Evolutionary conservation across 2,329 filamentous ascomycete genomes (phyloP), one percentile per base, ranked within the genome.

Genomic region (Sporothrix brunneoviolacea): DNA sequence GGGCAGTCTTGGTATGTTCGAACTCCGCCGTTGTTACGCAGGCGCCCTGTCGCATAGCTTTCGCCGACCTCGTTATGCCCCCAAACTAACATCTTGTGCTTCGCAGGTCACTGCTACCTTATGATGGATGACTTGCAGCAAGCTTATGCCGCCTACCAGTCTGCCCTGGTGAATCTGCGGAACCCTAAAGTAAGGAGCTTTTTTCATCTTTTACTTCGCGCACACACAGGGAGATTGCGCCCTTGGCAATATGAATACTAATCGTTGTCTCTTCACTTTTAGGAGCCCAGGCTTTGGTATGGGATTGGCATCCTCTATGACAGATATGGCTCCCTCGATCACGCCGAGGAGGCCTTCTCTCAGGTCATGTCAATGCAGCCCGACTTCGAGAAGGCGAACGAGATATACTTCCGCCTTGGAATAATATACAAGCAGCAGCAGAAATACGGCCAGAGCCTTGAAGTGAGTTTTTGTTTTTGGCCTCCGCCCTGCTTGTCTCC

Each of bases 381-480:
- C 4, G 85, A 90, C 60, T 97, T 97, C 60, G 93, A 98, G 64
- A 98, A 98, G 76, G 91, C 91, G 51, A 97, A 97, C 63, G 93
- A 98, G 67, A 97, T 98, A 48, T 98, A 97, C 68, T 98, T 98
- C 70, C 83, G 93, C 24, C 79, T 98, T 8, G 93, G 93, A n/a
- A 98, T 98, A 72, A 97, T 98, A 58, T 97, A 97, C 74, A 98
- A 98, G 68, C 91, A 97, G 63, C 93, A 97, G 65, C 85, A 91
- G 55, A 97, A 97, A 67, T 98, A 91, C 65, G 76, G 76, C 47
- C 86, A 94, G 64, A 96, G 91, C 74, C 75, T 97, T 40, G 93
- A 97, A 70, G 91, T 95, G 74, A 61, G 74, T 67, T 40, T 33
- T n/a, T 7, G n/a, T 27, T 19, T n/a, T 22, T 38, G n/a, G n/a